phyloP scores from a whole-genome alignment of 495 filamentous ascomycete species.

The Xeromyces bisporus region DNA sequence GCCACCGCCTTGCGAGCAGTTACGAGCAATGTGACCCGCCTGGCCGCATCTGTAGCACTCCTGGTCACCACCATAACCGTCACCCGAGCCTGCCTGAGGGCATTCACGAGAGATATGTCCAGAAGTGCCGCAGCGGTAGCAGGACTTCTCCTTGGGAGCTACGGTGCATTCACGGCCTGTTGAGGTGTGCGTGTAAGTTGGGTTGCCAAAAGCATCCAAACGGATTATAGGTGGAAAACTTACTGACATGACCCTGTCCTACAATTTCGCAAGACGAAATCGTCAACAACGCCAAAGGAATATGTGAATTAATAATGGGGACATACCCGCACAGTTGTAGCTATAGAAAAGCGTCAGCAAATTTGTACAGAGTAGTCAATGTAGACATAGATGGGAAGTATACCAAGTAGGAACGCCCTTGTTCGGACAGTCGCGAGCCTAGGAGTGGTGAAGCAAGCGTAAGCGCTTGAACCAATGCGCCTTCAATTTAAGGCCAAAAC shows the following conservation, averaged over 20 bases:
- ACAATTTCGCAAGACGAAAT: conserved; percentile 7
- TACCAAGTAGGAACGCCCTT: conserved; percentile 85
- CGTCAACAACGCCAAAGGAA: conserved; percentile 25
- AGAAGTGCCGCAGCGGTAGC: conserved; percentile 78
- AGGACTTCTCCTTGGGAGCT: conserved; percentile 84
- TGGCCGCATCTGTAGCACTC: conserved; percentile 99
- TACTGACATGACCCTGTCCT: conserved; percentile 83
- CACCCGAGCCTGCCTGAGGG: conserved; percentile 37
- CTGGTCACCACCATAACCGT: conserved; percentile 35
- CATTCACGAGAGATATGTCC: conserved; percentile 96
- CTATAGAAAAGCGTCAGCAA: conserved; percentile 13
- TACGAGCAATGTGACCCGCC: conserved; percentile 91
- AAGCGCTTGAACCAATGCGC: conserved; percentile 3
- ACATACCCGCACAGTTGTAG: conserved; percentile 68
- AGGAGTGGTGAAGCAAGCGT: conserved; percentile 11
- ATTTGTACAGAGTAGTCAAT: too few species aligned
- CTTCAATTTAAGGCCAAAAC: background rate
- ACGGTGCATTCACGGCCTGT: conserved; percentile 80
- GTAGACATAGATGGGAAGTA: conserved; percentile 15
- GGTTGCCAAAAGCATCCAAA: conserved; percentile 3
- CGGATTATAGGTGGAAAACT: conserved; percentile 14
- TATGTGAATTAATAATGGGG: conserved; percentile 9
- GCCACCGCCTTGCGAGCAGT: conserved; percentile 57
- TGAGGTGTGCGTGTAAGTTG: conserved; percentile 3
- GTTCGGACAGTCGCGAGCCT: conserved; percentile 91